Evolutionary conservation across 169 alveolate species (phyloP).

Genomic region (Blepharisma undulans): DNA sequence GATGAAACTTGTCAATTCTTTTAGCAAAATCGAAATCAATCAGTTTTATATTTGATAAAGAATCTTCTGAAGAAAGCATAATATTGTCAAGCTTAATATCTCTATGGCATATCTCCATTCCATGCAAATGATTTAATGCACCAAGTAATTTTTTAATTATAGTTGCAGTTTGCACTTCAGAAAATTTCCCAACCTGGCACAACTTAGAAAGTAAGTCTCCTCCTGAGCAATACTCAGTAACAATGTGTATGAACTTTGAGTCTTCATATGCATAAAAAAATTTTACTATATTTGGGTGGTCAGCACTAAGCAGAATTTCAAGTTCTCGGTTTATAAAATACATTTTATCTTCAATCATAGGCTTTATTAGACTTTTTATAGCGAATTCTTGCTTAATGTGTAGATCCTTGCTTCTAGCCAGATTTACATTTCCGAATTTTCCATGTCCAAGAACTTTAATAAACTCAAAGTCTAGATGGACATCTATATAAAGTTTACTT

Average conservation of each 20-base stretch:
- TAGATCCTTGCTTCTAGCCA: too few relatives aligned
- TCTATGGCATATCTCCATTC: constrained; percentile 61
- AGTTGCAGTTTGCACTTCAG: constrained; percentile 58
- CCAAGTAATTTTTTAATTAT: constrained; percentile 54
- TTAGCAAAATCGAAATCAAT: constrained; percentile 62
- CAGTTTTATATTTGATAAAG: constrained; percentile 45
- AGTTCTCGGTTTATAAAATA: too few relatives aligned
- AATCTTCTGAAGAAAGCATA: constrained; percentile 13
- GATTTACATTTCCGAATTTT: neutral
- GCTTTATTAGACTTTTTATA: too few relatives aligned
- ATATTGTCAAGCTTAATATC: constrained; percentile 76
- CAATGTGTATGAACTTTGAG: constrained; percentile 76
- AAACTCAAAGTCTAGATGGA: neutral
- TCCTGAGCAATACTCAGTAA: constrained; percentile 75
- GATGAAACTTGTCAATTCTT: neutral
- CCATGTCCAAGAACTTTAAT: neutral
- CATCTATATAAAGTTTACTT: too few relatives aligned
- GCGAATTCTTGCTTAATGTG: too few relatives aligned
- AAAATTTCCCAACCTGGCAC: constrained; percentile 47
- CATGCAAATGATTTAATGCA: constrained; percentile 69
- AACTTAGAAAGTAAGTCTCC: constrained; percentile 58
- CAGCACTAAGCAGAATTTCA: constrained; percentile 73
- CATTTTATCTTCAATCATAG: too few relatives aligned
- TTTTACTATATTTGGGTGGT: constrained; percentile 61
- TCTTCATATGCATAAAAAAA: constrained; percentile 72